Percentiles rank a stretch among this genome's conserved stretches.
phyloP scores from a whole-genome alignment of 306 rosid genomes.

The Sechiopsis laciniata region DNA sequence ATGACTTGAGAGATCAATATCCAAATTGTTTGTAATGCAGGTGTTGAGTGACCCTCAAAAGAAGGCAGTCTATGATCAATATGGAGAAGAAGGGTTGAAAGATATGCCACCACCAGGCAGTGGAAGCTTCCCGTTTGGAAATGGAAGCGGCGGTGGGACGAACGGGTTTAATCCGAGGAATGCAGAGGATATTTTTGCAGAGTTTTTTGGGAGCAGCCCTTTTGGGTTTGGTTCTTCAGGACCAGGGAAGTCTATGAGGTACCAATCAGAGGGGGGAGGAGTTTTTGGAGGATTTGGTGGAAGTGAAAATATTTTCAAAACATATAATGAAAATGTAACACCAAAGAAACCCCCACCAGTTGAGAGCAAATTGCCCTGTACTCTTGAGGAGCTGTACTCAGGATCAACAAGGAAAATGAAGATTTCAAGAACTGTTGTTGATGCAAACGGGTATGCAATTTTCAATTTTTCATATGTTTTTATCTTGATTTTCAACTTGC shows the following conservation, averaged over 20 bases:
- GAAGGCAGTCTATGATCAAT: slow-evolving; percentile 63
- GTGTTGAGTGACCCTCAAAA: slow-evolving; percentile 83
- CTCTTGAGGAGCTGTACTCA: slow-evolving; percentile 68
- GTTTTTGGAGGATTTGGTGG: slow-evolving; percentile 56
- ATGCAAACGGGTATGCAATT: slow-evolving; percentile 50
- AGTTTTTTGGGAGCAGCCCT: slow-evolving; percentile 91
- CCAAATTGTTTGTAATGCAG: slow-evolving; percentile 36
- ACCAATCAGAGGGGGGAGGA: slow-evolving; percentile 54
- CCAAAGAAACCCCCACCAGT: slow-evolving; percentile 80
- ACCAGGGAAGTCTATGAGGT: slow-evolving; percentile 66
- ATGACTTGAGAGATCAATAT: not conserved
- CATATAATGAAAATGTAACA: slow-evolving; percentile 39
- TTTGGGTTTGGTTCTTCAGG: slow-evolving; percentile 77
- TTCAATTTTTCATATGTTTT: not conserved
- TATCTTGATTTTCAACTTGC: not conserved
- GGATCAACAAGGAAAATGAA: slow-evolving; percentile 98
- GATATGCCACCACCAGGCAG: slow-evolving; percentile 69
- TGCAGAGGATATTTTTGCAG: slow-evolving; percentile 95
- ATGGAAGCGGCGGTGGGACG: slow-evolving; percentile 34
- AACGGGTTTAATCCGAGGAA: slow-evolving; percentile 74
- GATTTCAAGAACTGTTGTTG: slow-evolving; percentile 65
- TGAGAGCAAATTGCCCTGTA: slow-evolving; percentile 77
- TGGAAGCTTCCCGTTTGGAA: slow-evolving; percentile 36
- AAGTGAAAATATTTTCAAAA: slow-evolving; percentile 43
- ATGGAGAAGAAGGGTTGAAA: slow-evolving; percentile 90